Evolutionary conservation across 169 alveolate genomes (phyloP).

Genomic region (Condylostoma magnum): DNA sequence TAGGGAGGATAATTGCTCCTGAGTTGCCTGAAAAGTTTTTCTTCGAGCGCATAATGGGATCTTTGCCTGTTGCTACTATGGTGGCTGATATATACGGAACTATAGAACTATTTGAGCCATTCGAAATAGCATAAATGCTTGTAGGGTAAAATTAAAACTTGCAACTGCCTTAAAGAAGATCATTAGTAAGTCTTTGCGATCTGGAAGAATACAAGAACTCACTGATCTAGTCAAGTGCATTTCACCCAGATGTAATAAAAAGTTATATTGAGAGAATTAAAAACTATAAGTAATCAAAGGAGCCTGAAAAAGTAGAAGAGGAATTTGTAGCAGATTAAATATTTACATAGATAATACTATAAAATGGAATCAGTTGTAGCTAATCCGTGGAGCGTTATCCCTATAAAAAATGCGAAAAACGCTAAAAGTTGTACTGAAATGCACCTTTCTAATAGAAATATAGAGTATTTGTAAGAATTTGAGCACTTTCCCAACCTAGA

Average conservation of each 20-base stretch:
- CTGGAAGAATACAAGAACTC: neutral
- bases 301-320: neutral
- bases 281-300: too few relatives aligned
- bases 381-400: conserved; percentile 78
- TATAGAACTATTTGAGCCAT: neutral
- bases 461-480: conserved; percentile 58
- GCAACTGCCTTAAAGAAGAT: conserved; percentile 11
- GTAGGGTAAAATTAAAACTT: neutral
- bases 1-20: conserved; percentile 1
- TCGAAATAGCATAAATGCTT: neutral
- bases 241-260: neutral
- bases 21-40: conserved; percentile 28
- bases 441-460: conserved; percentile 63
- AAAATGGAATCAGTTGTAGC: conserved; percentile 1
- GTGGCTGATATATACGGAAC: conserved; percentile 14
- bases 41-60: conserved; percentile 25
- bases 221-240: neutral
- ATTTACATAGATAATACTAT: too few relatives aligned
- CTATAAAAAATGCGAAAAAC: conserved; percentile 77
- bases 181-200: neutral
- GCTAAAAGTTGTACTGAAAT: conserved; percentile 80
- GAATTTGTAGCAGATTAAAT: neutral
- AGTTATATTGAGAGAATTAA: neutral
- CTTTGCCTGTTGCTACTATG: conserved; percentile 18
- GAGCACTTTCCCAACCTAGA: conserved; percentile 80